phyloP scores from a whole-genome alignment of 2,329 filamentous ascomycete species.

The Penicillium sp. region DNA sequence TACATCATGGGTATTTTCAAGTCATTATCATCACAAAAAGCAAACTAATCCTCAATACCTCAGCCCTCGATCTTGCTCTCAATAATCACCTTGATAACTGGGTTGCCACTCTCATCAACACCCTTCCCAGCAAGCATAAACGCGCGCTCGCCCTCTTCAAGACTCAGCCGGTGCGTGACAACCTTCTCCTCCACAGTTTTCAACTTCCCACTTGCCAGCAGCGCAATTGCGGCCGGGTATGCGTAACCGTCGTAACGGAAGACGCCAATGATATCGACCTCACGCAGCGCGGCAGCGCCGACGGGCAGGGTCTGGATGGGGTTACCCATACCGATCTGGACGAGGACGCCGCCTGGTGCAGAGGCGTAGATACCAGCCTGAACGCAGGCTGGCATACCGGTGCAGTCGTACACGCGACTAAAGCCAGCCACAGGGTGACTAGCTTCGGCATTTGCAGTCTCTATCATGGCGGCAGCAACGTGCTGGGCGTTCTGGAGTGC shows the following conservation, averaged over 20 bases:
- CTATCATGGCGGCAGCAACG: constrained; percentile 31
- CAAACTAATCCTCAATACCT: not conserved
- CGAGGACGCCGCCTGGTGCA: constrained; percentile 47
- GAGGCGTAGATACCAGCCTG: constrained; percentile 45
- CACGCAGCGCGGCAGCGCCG: constrained; percentile 51
- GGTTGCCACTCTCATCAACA: constrained; percentile 47
- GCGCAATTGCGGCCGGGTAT: constrained; percentile 51
- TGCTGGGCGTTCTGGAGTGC: constrained; percentile 35
- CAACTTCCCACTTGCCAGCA: constrained; percentile 49
- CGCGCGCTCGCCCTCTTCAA: constrained; percentile 48
- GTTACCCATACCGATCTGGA: constrained; percentile 55
- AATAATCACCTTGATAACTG: constrained; percentile 52
- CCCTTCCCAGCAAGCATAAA: constrained; percentile 50
- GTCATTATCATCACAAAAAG: constrained; percentile 8
- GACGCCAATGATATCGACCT: constrained; percentile 55
- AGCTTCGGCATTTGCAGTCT: constrained; percentile 12
- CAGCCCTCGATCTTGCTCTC: constrained; percentile 25
- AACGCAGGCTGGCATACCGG: constrained; percentile 43
- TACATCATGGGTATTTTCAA: constrained; percentile 21
- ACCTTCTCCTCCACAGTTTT: constrained; percentile 48
- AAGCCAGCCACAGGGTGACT: constrained; percentile 32
- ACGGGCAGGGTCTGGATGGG: constrained; percentile 52
- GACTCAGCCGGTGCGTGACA: constrained; percentile 49
- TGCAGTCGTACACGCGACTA: constrained; percentile 45
- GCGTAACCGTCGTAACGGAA: constrained; percentile 52